A percentile compares a stretch with the other conserved stretches of the same genome.
phyloP scores from a whole-genome alignment of 1,139 yeast species.

The Scheffersomyces stambukii region DNA sequence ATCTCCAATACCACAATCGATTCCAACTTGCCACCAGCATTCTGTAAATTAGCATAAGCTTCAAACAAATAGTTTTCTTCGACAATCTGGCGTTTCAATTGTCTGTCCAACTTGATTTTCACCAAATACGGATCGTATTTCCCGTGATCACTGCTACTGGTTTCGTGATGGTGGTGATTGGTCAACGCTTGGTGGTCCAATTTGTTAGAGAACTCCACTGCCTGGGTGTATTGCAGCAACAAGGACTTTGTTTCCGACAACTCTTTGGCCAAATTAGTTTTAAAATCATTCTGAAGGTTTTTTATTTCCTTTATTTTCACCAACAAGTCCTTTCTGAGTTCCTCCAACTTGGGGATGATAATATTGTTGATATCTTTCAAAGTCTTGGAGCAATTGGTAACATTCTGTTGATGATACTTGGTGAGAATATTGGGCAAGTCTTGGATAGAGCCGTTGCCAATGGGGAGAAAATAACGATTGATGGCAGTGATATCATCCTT shows the following conservation, averaged over 20 bases:
- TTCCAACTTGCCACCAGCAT: constrained; percentile 85
- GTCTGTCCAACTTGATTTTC: constrained; percentile 68
- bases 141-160: constrained; percentile 28
- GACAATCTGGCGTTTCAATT: constrained; percentile 66
- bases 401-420: constrained; percentile 71
- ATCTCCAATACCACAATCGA: constrained; percentile 82
- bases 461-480: constrained; percentile 58
- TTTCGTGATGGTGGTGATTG: constrained; percentile 14
- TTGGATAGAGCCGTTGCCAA: constrained; percentile 77
- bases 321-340: constrained; percentile 72
- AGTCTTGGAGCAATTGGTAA: constrained; percentile 59
- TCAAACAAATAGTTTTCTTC: constrained; percentile 88
- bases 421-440: constrained; percentile 75
- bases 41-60: constrained; percentile 82
- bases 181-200: too few relatives aligned
- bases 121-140: constrained; percentile 80
- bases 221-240: constrained; percentile 44
- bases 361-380: constrained; percentile 66
- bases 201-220: constrained; percentile 34
- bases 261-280: constrained; percentile 68
- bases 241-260: constrained; percentile 56
- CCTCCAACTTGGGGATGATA: constrained; percentile 82
- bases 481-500: constrained; percentile 19
- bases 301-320: constrained; percentile 87
- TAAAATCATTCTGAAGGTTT: constrained; percentile 77